Base-by-base conservation (phyloP, 2,329 filamentous ascomycete species). In the Nigrospora osmanthi region DNA sequence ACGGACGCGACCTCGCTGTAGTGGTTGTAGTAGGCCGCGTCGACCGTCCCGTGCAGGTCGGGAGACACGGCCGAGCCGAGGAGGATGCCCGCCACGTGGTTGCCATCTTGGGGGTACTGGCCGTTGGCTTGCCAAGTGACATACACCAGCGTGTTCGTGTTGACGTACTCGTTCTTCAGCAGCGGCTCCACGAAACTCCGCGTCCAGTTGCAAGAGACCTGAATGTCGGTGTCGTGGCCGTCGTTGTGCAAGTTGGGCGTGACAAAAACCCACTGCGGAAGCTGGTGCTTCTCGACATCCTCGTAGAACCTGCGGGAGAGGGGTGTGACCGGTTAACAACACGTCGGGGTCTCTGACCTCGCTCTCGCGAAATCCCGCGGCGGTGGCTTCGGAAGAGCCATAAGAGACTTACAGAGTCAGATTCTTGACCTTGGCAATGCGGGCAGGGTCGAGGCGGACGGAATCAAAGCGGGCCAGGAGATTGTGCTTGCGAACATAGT, bases 121-220 rank as follows among this genome's bases (percentile, higher is more conserved):
- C 93, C 87, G 58, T 88, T 73, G 67, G 7, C 74, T 75, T 0
- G 79, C 39, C 39, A 93, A 14, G 81, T 90, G 46, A 93, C 64
- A 14, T 91, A 71, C 9, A 93, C 73, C 2, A 93, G 73, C 0
- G 85, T 89, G 56, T 83, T 78, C 44, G 86, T 71, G 75, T 81
- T 83, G 64, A 93, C 91, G 54, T 81, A 75, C 16, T 70, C 65
- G 63, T 91, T 75, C 30, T 72, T 61, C 6, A 91, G 69, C 14
- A 93, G 76, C 0, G 85, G 85, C n/a, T n/a, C n/a, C n/a, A n/a
- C n/a, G n/a, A n/a, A n/a, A n/a, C n/a, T n/a, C n/a, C n/a, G n/a
- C n/a, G n/a, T n/a, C n/a, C n/a, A n/a, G n/a, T n/a, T n/a, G n/a
- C 45, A 77, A 72, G 9, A 93, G 64, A 66, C 89, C 89, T 42